Conservation (phyloP, 139 green algal genomes). For the Chlamydomonas applanata region DNA sequence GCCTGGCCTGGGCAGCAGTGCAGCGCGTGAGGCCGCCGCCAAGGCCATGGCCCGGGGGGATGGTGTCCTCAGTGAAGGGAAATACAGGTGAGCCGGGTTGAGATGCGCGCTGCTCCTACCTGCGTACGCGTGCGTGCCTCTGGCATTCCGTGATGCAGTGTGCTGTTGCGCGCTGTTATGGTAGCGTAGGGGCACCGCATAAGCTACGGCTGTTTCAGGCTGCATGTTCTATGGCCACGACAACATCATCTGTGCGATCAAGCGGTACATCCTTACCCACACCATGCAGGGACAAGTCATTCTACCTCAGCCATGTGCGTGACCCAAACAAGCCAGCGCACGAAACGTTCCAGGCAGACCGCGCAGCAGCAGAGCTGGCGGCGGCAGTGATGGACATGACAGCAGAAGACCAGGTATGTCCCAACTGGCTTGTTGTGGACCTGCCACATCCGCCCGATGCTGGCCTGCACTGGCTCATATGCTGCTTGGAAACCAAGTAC, state of each 20-base stretch:
- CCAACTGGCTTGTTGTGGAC: background rate
- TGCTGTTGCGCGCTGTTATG: no score
- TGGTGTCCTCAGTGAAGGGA: constrained; percentile 20
- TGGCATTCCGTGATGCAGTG: no score
- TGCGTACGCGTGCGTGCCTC: background rate
- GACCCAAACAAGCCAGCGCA: constrained; percentile 27
- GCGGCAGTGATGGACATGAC: constrained; percentile 76
- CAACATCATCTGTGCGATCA: no score
- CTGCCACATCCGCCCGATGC: background rate
- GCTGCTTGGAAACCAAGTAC: no score
- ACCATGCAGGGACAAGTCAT: constrained; percentile 4
- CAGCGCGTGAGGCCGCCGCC: constrained; percentile 11
- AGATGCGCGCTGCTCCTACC: background rate
- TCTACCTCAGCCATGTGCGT: constrained; percentile 41
- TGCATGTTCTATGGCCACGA: no score
- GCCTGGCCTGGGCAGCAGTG: background rate
- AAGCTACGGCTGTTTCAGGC: no score
- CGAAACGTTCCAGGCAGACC: constrained; percentile 45
- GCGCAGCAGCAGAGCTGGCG: constrained; percentile 41
- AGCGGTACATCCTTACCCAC: no score
- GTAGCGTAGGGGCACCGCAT: no score
- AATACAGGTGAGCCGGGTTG: constrained; percentile 10
- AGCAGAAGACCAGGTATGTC: constrained; percentile 65
- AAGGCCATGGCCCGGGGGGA: constrained; percentile 25
- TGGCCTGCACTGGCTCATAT: background rate